Evolutionary conservation across 1,284 basidiomycete genomes (phyloP).

Genomic region (Trichosporon sp.): DNA sequence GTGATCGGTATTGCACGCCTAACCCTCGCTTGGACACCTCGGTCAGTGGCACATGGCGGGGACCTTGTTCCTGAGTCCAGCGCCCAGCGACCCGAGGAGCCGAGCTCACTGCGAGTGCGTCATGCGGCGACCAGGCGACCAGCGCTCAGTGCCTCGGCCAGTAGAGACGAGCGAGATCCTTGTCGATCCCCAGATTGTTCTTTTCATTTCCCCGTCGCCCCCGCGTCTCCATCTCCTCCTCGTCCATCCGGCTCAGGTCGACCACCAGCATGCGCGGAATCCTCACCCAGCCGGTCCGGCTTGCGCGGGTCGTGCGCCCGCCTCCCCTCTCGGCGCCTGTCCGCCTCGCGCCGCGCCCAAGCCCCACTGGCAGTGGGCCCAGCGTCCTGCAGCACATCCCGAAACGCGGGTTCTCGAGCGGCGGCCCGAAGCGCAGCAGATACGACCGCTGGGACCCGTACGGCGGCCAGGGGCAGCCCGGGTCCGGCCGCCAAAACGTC

Average conservation of each 20-base stretch:
- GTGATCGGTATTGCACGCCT: neutral
- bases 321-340: neutral
- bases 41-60: neutral
- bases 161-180: neutral
- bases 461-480: slow-evolving; percentile 7
- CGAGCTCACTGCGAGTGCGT: neutral
- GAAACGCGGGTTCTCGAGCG: slow-evolving; percentile 1
- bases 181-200: slow-evolving; percentile 6
- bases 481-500: slow-evolving; percentile 17
- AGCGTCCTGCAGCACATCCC: neutral
- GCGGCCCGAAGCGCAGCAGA: neutral
- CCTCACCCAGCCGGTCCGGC: neutral
- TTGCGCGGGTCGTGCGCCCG: neutral
- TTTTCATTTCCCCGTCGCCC: neutral
- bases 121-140: neutral
- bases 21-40: neutral
- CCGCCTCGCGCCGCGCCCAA: neutral
- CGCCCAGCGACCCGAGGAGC: neutral
- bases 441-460: slow-evolving; percentile 39
- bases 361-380: too few relatives aligned
- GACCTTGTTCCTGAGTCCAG: neutral
- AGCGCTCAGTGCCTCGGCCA: neutral
- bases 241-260: neutral
- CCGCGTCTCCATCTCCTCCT: neutral
- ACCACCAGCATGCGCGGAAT: neutral